Evolutionary conservation across 129 eudicot species (phyloP).

Genomic region (Ambrosia artemisiifolia): DNA sequence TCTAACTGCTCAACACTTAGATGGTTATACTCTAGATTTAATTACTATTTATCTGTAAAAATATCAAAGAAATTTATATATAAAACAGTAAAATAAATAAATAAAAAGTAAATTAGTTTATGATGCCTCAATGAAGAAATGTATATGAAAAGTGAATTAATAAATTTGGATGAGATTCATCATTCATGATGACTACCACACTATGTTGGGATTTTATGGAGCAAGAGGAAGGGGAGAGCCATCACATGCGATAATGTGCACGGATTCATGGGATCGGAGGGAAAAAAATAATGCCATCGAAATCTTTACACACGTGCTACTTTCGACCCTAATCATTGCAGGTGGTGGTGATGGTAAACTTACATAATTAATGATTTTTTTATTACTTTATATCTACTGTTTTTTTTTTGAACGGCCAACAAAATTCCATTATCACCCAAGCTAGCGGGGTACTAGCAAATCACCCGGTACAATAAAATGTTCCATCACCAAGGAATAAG

Average conservation of each 20-base stretch:
- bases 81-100: too few species aligned
- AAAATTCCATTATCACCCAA: too few species aligned
- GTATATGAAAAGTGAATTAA: neutral
- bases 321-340: neutral
- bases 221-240: neutral
- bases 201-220: neutral
- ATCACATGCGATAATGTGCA: conserved; percentile 4
- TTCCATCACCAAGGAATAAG: too few species aligned
- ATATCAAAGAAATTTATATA: too few species aligned
- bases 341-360: neutral
- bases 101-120: neutral
- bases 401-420: too few species aligned
- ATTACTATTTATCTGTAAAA: too few species aligned
- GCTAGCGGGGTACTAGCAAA: too few species aligned
- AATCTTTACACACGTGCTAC: conserved; percentile 12
- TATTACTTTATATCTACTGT: neutral
- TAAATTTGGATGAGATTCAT: neutral
- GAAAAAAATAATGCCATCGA: neutral
- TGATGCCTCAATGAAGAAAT: neutral
- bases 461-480: too few species aligned
- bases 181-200: neutral
- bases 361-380: neutral
- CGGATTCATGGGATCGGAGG: neutral
- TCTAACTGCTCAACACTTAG: too few species aligned
- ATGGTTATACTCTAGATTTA: too few species aligned